phyloP scores from a whole-genome alignment of 306 rosid genomes.

The Lotus japonicus region DNA sequence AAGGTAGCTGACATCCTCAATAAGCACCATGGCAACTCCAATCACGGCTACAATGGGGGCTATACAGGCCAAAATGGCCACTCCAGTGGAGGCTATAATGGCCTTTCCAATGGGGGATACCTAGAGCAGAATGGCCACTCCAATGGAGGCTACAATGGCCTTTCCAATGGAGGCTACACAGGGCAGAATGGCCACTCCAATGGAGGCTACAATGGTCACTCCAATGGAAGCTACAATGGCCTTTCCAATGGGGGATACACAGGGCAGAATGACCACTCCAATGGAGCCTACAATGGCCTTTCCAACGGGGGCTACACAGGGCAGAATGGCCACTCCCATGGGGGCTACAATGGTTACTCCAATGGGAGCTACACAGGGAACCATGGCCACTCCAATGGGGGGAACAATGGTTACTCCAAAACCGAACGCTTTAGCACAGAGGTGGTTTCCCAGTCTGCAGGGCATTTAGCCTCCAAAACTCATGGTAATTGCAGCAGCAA shows the following conservation, averaged over 20 bases:
- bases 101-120: no score
- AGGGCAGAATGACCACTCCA: no score
- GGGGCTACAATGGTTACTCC: not conserved
- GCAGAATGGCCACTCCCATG: no score
- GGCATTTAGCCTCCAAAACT: slow-evolving; percentile 6
- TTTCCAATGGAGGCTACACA: no score
- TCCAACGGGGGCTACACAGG: no score
- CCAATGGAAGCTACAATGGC: not conserved
- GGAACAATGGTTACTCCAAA: not conserved
- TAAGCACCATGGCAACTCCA: not conserved
- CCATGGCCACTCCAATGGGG: not conserved
- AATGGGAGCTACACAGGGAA: not conserved
- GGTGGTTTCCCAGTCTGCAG: not conserved
- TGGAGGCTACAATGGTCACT: not conserved
- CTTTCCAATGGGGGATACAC: not conserved
- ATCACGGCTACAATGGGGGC: no score
- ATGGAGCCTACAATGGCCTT: no score
- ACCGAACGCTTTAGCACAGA: not conserved
- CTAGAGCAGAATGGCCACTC: no score
- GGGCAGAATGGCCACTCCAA: no score
- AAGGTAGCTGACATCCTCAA: slow-evolving; percentile 14
- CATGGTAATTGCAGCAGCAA: not conserved
- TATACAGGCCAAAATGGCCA: no score
- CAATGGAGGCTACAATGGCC: no score
- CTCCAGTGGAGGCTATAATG: no score